Evolutionary conservation across 129 eudicot genomes (phyloP).

Genomic region (Flaveria ramosissima): DNA sequence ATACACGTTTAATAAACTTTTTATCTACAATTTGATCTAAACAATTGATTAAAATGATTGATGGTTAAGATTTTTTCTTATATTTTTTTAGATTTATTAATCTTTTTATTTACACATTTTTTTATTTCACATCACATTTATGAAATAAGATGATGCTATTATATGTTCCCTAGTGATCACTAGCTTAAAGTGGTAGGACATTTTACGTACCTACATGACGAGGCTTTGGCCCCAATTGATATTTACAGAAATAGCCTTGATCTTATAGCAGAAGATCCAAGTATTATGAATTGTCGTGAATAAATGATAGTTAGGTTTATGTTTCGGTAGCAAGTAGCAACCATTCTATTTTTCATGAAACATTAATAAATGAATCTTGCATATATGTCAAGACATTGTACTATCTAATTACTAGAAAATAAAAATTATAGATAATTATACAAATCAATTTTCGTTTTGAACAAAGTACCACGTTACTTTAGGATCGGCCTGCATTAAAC

Average conservation of each 20-base stretch:
- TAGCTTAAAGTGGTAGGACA: background rate
- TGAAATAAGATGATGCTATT: background rate
- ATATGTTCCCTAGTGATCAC: background rate
- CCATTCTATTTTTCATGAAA: constrained; percentile 13
- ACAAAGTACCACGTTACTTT: too few species aligned
- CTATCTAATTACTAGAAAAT: too few species aligned
- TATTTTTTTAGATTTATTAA: too few species aligned
- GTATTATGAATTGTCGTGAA: background rate
- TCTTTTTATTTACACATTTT: too few species aligned
- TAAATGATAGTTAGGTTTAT: constrained; percentile 11
- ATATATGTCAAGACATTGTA: background rate
- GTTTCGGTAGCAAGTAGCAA: constrained; percentile 12
- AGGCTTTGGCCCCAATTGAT: background rate
- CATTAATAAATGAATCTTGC: constrained; percentile 21
- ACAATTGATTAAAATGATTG: too few species aligned
- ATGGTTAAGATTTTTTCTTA: too few species aligned
- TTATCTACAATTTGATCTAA: too few species aligned
- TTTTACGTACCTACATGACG: background rate
- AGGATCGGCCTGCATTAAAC: too few species aligned
- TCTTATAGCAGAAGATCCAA: background rate
- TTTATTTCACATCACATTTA: too few species aligned
- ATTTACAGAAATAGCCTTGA: background rate
- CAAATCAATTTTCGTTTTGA: too few species aligned
- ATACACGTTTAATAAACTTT: too few species aligned
- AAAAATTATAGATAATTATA: too few species aligned